Evolutionary conservation across 352 stramenopile species (phyloP).

Genomic region (Phytophthora tubulina): DNA sequence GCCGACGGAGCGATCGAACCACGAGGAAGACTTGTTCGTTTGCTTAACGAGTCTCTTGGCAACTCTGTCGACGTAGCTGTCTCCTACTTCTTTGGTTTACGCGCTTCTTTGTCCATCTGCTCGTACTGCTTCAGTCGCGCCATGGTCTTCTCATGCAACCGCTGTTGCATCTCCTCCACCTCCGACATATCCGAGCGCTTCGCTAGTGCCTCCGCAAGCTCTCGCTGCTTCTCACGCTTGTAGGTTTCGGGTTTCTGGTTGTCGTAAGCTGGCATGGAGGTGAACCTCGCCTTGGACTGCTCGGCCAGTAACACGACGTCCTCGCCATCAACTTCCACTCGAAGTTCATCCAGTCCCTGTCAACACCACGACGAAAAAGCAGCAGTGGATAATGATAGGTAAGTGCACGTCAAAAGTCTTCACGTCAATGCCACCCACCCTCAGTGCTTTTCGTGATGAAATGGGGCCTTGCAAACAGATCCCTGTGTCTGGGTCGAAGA

Average conservation of each 20-base stretch:
- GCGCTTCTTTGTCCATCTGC: constrained; percentile 24
- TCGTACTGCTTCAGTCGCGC: constrained; percentile 54
- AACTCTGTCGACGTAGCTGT: background rate
- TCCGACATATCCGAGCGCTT: constrained; percentile 50
- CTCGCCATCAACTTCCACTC: constrained; percentile 49
- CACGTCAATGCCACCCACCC: constrained; percentile 32
- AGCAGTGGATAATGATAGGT: background rate
- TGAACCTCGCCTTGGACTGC: constrained; percentile 16
- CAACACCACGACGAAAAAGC: background rate
- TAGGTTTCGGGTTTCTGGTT: constrained; percentile 46
- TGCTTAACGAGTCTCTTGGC: background rate
- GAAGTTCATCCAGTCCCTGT: constrained; percentile 53
- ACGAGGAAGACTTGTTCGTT: background rate
- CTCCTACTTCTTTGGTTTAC: constrained; percentile 29
- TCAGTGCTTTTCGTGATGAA: constrained; percentile 47
- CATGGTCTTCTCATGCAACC: constrained; percentile 68
- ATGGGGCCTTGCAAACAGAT: constrained; percentile 72
- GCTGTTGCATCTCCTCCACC: constrained; percentile 57
- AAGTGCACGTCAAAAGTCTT: constrained; percentile 6
- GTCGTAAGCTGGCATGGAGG: constrained; percentile 28
- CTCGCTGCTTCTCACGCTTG: constrained; percentile 51
- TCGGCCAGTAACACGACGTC: constrained; percentile 53
- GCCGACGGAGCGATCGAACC: background rate
- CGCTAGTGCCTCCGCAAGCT: constrained; percentile 53
- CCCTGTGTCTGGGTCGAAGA: constrained; percentile 82